A percentile compares a stretch with the other conserved stretches of the same genome.
phyloP scores from a whole-genome alignment of 331 rosid genomes.

The Rosa hybrid region DNA sequence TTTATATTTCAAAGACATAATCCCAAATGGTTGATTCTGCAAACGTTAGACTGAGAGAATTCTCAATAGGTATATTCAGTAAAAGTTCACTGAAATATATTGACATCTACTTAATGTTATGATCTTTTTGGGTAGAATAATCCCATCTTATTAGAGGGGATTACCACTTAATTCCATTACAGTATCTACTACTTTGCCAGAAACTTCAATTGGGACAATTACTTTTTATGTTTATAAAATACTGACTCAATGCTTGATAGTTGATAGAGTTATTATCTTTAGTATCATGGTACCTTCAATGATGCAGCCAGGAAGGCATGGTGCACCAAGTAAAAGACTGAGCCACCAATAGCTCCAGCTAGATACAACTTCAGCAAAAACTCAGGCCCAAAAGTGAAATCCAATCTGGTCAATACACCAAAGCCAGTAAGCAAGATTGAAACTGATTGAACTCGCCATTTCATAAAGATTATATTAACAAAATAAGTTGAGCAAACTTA shows the following conservation, averaged over 20 bases:
- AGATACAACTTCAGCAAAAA: constrained; percentile 77
- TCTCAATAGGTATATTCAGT: constrained; percentile 3
- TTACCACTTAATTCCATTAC: too few relatives aligned
- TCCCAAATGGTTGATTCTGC: constrained; percentile 36
- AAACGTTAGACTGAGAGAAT: constrained; percentile 26
- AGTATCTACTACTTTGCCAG: background rate
- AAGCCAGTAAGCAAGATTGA: constrained; percentile 24
- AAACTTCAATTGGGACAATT: background rate
- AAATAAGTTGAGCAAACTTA: background rate
- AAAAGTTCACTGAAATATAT: constrained; percentile 12
- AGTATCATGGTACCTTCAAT: constrained; percentile 49
- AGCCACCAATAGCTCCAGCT: constrained; percentile 83
- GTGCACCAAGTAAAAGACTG: constrained; percentile 62
- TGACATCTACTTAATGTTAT: background rate
- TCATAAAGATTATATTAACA: background rate
- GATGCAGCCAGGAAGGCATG: constrained; percentile 60
- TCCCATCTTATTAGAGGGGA: too few relatives aligned
- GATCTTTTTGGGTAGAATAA: background rate
- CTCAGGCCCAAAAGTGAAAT: constrained; percentile 57
- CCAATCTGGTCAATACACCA: constrained; percentile 54
- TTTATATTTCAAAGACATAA: too few relatives aligned
- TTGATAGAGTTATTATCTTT: background rate
- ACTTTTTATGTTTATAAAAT: background rate
- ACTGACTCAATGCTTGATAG: too few relatives aligned
- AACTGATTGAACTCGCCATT: background rate